These are phyloP conservation scores for Suillus brevipes DNA, from an alignment of 768 basidiomycete species.

Conservation along the genomic window DNA sequence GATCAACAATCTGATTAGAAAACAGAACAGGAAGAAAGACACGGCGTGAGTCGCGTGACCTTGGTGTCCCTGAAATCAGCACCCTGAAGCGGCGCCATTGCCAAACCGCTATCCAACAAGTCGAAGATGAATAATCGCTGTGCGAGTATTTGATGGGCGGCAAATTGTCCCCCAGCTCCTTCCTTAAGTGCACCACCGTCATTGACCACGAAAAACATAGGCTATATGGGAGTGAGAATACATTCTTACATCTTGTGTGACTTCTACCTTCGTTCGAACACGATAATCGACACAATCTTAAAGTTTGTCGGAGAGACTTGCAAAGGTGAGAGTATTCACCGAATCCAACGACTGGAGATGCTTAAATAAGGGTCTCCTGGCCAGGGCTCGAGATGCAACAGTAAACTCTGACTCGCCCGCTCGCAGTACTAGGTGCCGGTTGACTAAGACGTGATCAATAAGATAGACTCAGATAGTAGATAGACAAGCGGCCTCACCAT, in stretches of 20 bases:
- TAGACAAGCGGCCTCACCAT: conserved; percentile 35
- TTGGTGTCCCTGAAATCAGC: conserved; percentile 65
- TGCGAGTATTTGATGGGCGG: conserved; percentile 36
- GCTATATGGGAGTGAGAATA: conserved; percentile 35
- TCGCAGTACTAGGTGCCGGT: conserved; percentile 41
- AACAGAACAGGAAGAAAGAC: background rate
- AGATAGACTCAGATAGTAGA: background rate
- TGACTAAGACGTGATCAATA: conserved; percentile 34
- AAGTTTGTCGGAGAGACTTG: conserved; percentile 40
- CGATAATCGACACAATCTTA: conserved; percentile 48
- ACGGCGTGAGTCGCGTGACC: conserved; percentile 32
- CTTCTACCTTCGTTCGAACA: conserved; percentile 38
- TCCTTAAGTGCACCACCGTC: conserved; percentile 44
- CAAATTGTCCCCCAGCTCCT: conserved; percentile 11
- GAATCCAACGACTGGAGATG: conserved; percentile 44
- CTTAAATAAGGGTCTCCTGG: conserved; percentile 49
- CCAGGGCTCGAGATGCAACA: conserved; percentile 50
- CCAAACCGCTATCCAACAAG: conserved; percentile 48
- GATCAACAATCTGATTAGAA: background rate
- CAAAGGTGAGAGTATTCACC: conserved; percentile 48
- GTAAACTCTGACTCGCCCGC: conserved; percentile 38
- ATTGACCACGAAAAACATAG: conserved; percentile 65
- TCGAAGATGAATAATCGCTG: conserved; percentile 53
- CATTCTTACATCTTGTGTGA: background rate
- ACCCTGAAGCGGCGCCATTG: conserved; percentile 52